phyloP scores from a whole-genome alignment of 208 protist genomes.

The Tetramitus jugosus region DNA sequence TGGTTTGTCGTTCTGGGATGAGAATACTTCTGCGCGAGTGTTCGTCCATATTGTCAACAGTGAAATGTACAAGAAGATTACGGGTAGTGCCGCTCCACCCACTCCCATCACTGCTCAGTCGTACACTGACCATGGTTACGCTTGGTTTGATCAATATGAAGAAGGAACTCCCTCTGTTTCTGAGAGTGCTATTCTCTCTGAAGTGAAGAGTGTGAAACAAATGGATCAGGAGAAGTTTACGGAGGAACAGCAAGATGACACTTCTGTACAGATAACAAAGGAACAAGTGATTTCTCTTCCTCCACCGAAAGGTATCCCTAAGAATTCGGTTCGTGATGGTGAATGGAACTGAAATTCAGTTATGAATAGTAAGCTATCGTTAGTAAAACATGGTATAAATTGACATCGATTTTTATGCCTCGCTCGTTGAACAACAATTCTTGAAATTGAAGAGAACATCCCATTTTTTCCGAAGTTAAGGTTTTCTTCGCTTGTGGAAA shows the following conservation, averaged over 20 bases:
- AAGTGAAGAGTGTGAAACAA: background rate
- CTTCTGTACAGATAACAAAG: background rate
- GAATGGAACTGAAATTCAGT: too few species aligned
- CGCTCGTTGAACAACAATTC: too few species aligned
- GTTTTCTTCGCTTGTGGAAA: too few species aligned
- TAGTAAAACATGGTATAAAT: too few species aligned
- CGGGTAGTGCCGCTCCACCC: background rate
- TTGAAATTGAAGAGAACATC: too few species aligned
- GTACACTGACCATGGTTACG: background rate
- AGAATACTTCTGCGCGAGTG: background rate
- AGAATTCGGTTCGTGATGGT: too few species aligned
- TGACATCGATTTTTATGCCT: too few species aligned
- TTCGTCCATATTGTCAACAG: constrained; percentile 12
- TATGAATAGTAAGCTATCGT: too few species aligned
- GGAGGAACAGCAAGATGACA: background rate
- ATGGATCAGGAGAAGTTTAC: background rate
- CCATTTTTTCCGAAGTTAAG: too few species aligned
- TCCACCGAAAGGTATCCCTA: too few species aligned
- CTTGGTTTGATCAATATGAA: background rate
- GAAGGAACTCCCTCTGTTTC: background rate
- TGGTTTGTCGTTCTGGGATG: background rate
- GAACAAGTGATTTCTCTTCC: too few species aligned
- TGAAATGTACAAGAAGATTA: background rate
- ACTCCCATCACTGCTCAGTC: background rate
- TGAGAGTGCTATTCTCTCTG: background rate